Evolutionary conservation across 768 basidiomycete species (phyloP), one percentile per base, ranked within the genome.

Genomic region (Ramaria rubella): DNA sequence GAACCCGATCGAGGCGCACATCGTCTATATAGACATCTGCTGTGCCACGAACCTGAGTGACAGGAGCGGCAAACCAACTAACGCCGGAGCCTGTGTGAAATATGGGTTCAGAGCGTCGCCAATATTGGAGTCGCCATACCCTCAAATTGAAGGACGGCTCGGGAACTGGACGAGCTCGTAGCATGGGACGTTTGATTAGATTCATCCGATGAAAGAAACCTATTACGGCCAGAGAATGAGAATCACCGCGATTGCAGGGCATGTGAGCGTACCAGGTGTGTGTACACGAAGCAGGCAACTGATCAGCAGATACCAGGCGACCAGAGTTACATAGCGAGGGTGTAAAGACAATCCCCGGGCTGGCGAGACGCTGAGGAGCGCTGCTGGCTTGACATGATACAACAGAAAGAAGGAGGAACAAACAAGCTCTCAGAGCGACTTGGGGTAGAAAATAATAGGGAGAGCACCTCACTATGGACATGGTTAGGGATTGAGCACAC

Each of bases 11-110:
- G 29, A 27, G 17, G n/a, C 36, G 38, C 3, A 44, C 19, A 15
- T 19, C 12, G 42, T 54, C 52, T 23, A 54, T 11, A 30, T 26
- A 27, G 4, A 54, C 30, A 27, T 54, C 52, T 44, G 52, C 52
- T 4, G 38, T n/a, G 42, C 52, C 52, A 30, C 38, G 19, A 9
- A 21, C 27, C 1, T 31, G 30, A 11, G 36, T n/a, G 19, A 54
- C 38, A 12, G 26, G n/a, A 15, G 38, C 23, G 15, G 52, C 42
- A 26, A 29, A 21, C 23, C 38, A 44, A 14, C 14, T n/a, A 26
- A 54, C n/a, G 19, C 38, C 34, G 2, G 11, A 14, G 38, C 23
- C 52, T 54, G 12, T 4, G 24, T n/a, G n/a, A 24, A 30, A 5
- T 14, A 44, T 31, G 50, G 23, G 2, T 38, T 38, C n/a, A 26